Base-by-base conservation (phyloP, 2,329 filamentous ascomycete genomes). In the Arthroderma sp. region DNA sequence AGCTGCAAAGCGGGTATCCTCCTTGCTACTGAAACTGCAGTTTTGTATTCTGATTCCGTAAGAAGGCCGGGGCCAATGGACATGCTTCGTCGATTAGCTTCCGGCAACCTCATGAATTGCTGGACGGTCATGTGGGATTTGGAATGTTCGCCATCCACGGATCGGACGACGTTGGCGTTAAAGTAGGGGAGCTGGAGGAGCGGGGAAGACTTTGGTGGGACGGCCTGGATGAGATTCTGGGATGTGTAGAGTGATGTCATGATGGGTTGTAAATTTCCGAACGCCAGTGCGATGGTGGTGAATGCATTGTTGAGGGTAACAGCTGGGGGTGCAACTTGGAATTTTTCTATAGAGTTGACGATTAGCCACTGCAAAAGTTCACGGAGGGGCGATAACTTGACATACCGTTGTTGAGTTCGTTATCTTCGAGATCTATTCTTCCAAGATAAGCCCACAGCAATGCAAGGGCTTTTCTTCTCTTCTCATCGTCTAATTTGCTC, bases 391-490 rank as follows among this genome's bases (percentile, higher is more conserved):
- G 1, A n/a, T 28, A 19, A 6, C 38, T 23, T 56, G 56, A 62
- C 64, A 58, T 63, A 72, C 75, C 84, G 69, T 84, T 84, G 66
- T 95, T 86, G 56, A 96, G 78, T 33, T 80, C 78, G 56, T 81
- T 72, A 66, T 95, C 90, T 44, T 87, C 85, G 23, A 98, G 81
- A 66, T 95, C 88, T 57, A 95, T 78, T 51, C 93, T 87, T 60
- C 88, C 88, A 52, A 97, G 81, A 70, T 98, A 97, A 43, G 93
- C 91, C 93, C 94, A 98, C 15, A 98, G 78, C 58, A 98, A 79
- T 54, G 86, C 88, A 47, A 97, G 78, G 6, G 89, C 85, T 78
- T 97, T 97, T 67, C 93, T 81, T 63, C 88, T 85, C 23, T 83
- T 80, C 39, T 85, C 84, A 63, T 86, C 86, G 54, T 97, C 93